A percentile compares a stretch with the other conserved stretches of the same genome.
phyloP scores from a whole-genome alignment of 2,329 filamentous ascomycete species.

The Pseudohalonectria lignicola region DNA sequence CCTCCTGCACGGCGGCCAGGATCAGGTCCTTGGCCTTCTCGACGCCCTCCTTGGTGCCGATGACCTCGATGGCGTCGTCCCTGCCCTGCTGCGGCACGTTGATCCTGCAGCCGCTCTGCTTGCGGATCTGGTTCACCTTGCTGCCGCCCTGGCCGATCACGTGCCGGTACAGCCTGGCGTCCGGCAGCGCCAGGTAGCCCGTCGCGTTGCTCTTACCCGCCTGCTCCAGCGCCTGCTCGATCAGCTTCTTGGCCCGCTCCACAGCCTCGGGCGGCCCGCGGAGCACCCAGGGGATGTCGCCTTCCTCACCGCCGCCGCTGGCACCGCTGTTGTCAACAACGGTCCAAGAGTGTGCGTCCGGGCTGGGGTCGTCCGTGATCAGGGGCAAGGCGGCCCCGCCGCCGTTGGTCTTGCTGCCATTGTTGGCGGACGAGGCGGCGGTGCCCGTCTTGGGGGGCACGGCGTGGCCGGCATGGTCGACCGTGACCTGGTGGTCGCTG shows the following conservation, averaged over 20 bases:
- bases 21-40: slow-evolving; percentile 86
- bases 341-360: slow-evolving; percentile 73
- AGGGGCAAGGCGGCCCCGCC: slow-evolving; percentile 64
- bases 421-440: slow-evolving; percentile 23
- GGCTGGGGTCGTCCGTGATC: slow-evolving; percentile 61
- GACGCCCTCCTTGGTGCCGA: slow-evolving; percentile 67
- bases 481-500: slow-evolving; percentile 76
- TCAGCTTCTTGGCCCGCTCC: slow-evolving; percentile 65
- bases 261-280: slow-evolving; percentile 69
- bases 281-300: slow-evolving; percentile 82
- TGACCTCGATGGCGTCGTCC: slow-evolving; percentile 81
- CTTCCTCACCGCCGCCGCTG: slow-evolving; percentile 33
- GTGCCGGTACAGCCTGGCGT: slow-evolving; percentile 79
- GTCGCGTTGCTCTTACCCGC: slow-evolving; percentile 59
- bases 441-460: slow-evolving; percentile 58
- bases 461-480: slow-evolving; percentile 79
- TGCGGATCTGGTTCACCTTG: slow-evolving; percentile 87
- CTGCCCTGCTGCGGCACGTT: slow-evolving; percentile 71
- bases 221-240: slow-evolving; percentile 63
- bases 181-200: slow-evolving; percentile 82
- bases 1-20: slow-evolving; percentile 66
- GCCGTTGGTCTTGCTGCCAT: slow-evolving; percentile 42
- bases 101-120: slow-evolving; percentile 87
- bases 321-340: slow-evolving; percentile 52
- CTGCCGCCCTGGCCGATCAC: slow-evolving; percentile 83